phyloP scores from a whole-genome alignment of 176 grass and related monocot species.

The Tillandsia fasciculata region DNA sequence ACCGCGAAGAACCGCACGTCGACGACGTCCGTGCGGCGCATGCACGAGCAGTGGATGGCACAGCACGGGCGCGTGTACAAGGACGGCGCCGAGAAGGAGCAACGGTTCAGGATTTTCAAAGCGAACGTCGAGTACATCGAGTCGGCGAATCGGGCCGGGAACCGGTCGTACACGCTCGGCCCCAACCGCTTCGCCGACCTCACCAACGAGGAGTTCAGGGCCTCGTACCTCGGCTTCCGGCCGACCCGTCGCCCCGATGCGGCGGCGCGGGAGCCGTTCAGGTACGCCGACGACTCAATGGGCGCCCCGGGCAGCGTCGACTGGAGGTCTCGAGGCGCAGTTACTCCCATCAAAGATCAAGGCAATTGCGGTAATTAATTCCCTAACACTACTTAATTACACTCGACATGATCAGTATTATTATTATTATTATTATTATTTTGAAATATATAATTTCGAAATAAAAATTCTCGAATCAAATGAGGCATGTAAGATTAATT shows the following conservation, averaged over 20 bases:
- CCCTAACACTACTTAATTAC: too few species aligned
- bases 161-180: background rate
- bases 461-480: background rate
- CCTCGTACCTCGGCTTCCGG: background rate
- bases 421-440: too few species aligned
- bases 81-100: background rate
- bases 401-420: too few species aligned
- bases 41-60: background rate
- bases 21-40: background rate
- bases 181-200: background rate
- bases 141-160: background rate
- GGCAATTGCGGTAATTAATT: constrained; percentile 11
- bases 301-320: background rate
- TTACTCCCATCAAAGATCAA: constrained; percentile 14
- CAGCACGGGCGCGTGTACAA: background rate
- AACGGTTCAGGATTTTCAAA: background rate
- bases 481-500: background rate
- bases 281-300: background rate
- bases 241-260: background rate
- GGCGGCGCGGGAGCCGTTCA: background rate
- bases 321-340: constrained; percentile 9
- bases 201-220: background rate
- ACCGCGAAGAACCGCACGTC: too few species aligned
- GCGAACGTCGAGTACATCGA: background rate
- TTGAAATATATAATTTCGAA: background rate